Evolutionary conservation across 2,329 filamentous ascomycete genomes (phyloP), one percentile per base, ranked within the genome.

Genomic region (Thyridium curvatum): DNA sequence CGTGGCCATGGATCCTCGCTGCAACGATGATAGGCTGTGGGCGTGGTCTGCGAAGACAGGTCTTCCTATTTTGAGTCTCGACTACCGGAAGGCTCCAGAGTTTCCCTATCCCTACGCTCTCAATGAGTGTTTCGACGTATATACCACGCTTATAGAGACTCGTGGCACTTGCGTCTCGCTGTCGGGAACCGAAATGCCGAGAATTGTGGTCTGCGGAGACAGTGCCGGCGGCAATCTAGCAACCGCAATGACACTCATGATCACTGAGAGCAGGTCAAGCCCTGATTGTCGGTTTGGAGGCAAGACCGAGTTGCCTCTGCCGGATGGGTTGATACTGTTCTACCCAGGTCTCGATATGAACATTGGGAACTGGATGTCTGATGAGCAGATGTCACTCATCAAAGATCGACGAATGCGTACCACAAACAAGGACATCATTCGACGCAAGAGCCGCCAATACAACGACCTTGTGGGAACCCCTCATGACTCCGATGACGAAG

Each of bases 291-390:
- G 72, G 35, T 77, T 72, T 59, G 65, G 71, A 41, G 71, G 70
- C 12, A 72, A 79, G 45, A 65, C 65, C 15, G 68, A 79, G 3
- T 69, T 95, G 6, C 84, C 89, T 1, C 58, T 76, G 0, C 93
- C 93, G 0, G 84, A 86, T 38, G 91, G 89, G 0, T 62, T 97
- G 8, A 72, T 97, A 1, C 71, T 95, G 35, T 81, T 94, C 42
- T 98, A 98, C 53, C 93, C 93, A 1, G 82, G 84, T 0, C 66
- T 98, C 42, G 93, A 97, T 53, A 89, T 97, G 85, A 96, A 94
- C 53, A 97, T 97, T 48, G 88, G 88, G 30, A 96, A 90, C 60
- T 98, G 93, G 93, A 97, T 98, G 90, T 90, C 87, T 1, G 91
- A 97, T 52, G 91, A 97, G 59, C 90, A 98, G 58, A 94, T 97